Conservation (phyloP, 306 rosid species). For the Elaeagnus macrophylla region DNA sequence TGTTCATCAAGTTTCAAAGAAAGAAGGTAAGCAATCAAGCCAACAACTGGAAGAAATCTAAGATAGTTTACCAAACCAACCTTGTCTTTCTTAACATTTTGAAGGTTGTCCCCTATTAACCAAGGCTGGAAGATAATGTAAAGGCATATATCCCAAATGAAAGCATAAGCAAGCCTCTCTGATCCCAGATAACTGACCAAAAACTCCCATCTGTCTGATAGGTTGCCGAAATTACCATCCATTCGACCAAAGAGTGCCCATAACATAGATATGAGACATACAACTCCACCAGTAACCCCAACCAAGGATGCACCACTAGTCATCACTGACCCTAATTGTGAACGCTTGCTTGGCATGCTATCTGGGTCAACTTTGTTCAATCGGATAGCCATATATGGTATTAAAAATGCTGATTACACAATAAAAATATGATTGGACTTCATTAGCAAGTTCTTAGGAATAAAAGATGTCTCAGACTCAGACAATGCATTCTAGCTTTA, state of each 20-base stretch:
- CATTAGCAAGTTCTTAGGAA: constrained; percentile 3
- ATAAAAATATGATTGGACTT: constrained; percentile 6
- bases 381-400: constrained; percentile 96
- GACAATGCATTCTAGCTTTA: not conserved
- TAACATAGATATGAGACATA: constrained; percentile 47
- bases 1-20: constrained; percentile 49
- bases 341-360: constrained; percentile 31
- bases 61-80: constrained; percentile 45
- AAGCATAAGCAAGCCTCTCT: constrained; percentile 85
- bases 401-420: constrained; percentile 59
- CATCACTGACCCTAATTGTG: constrained; percentile 58
- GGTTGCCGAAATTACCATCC: constrained; percentile 58
- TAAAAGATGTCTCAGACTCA: not conserved
- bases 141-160: constrained; percentile 88
- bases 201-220: constrained; percentile 63
- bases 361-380: constrained; percentile 43
- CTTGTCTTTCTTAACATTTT: constrained; percentile 50
- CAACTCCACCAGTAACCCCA: constrained; percentile 58
- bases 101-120: constrained; percentile 77
- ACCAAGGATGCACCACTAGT: constrained; percentile 50
- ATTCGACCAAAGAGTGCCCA: constrained; percentile 67
- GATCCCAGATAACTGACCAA: constrained; percentile 62
- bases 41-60: constrained; percentile 68
- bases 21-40: constrained; percentile 64
- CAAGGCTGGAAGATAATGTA: constrained; percentile 81